Evolutionary conservation across 805 yeast species (phyloP), one percentile per base, ranked within the genome.

Genomic region (Nakazawaea laoshanensis): DNA sequence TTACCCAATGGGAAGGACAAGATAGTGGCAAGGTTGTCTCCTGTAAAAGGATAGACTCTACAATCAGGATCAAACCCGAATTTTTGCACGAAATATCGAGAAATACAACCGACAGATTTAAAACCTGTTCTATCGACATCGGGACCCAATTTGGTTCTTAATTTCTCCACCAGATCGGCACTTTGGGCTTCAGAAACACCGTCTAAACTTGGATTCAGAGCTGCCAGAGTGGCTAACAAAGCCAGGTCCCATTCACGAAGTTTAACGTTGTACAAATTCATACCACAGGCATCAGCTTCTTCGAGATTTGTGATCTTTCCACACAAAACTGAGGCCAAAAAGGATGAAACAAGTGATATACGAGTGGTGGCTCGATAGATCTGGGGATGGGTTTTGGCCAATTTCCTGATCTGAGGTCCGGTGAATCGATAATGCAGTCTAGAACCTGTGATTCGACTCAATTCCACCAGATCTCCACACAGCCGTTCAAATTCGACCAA

Each of bases 221-320:
- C 75, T 1, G 75, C 71, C 12, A 76, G 70, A 11, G 70, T 53
- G 1, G 73, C 57, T 15, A 84, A 47, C 24, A 86, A 62, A 10
- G 65, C 65, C 8, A 69, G 70, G 48, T 75, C 65, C 63, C 73
- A 86, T 13, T 63, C 51, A 20, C 65, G 61, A 8, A 69, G 59
- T n/a, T 59, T 42, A 25, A 87, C 69, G 52, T 84, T 88, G 61
- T 84, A 86, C 29, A 87, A 47, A 46, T 88, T 88, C 92, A 86
- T 86, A 8, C 96, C 96, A 57, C 96, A 85, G 2, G 84, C 94
- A 55, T 88, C 96, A 10, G 85, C 75, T 45, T 79, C 78, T 44
- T 87, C 96, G 36, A 85, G 59, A 3, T 69, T 65, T 3, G 79
- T 65, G 27, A 82, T 60, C 35, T 62, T 46, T 7, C 94, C 94